Evolutionary conservation across 1,284 basidiomycete species (phyloP).

Genomic region (Sanghuangporus baumii): DNA sequence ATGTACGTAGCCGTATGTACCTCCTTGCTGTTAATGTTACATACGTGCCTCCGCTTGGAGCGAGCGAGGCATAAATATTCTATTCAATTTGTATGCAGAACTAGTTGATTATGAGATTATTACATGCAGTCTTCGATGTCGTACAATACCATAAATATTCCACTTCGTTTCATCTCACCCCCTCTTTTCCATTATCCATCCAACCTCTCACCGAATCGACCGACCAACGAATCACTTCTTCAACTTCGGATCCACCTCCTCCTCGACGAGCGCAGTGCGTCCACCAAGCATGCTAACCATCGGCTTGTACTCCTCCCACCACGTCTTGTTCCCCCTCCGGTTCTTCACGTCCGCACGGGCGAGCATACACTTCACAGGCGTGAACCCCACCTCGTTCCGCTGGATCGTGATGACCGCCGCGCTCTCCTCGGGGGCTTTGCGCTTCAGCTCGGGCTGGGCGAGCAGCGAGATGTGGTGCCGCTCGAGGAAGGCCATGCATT

Average conservation of each 20-base stretch:
- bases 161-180: neutral
- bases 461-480: conserved; percentile 56
- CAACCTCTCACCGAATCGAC: neutral
- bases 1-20: too few species aligned
- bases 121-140: neutral
- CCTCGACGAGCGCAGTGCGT: conserved; percentile 15
- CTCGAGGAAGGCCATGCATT: conserved; percentile 95
- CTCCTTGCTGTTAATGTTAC: too few species aligned
- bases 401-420: conserved; percentile 93
- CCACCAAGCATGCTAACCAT: conserved; percentile 65
- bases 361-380: conserved; percentile 80
- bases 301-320: conserved; percentile 75
- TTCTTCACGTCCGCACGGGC: conserved; percentile 87
- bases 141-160: neutral
- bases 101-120: neutral
- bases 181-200: neutral
- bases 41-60: too few species aligned
- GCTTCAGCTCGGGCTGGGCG: conserved; percentile 40
- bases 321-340: conserved; percentile 72
- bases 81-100: neutral
- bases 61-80: too few species aligned
- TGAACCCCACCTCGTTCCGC: conserved; percentile 74
- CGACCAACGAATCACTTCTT: neutral
- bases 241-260: neutral
- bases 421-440: conserved; percentile 54